phyloP scores from a whole-genome alignment of 768 basidiomycete genomes.

The Mycena sanguinolenta region DNA sequence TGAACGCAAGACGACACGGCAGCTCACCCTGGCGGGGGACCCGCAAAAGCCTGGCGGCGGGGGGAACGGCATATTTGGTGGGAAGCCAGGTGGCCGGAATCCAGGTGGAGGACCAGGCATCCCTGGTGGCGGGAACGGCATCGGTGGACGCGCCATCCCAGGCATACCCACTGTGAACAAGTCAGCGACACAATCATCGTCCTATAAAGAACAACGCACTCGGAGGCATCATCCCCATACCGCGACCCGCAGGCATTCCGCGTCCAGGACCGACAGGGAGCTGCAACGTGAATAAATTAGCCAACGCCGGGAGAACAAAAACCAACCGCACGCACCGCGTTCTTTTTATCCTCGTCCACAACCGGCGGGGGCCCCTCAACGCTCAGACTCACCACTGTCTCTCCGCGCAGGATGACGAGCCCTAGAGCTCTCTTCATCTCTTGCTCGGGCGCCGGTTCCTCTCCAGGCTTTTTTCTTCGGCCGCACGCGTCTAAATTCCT shows the following conservation, averaged over 20 bases:
- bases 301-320: constrained; percentile 21
- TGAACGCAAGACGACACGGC: neutral
- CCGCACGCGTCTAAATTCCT: constrained; percentile 94
- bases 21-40: constrained; percentile 87
- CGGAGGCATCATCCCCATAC: constrained; percentile 95
- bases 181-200: constrained; percentile 33
- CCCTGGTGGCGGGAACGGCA: constrained; percentile 76
- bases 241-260: constrained; percentile 96
- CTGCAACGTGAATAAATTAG: constrained; percentile 52
- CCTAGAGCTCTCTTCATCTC: constrained; percentile 97
- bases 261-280: constrained; percentile 91
- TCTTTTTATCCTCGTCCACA: constrained; percentile 91
- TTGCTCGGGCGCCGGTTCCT: constrained; percentile 83
- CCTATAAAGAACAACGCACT: constrained; percentile 60
- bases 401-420: constrained; percentile 96
- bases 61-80: constrained; percentile 83
- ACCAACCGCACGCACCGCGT: constrained; percentile 64
- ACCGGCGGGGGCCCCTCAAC: constrained; percentile 97
- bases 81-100: constrained; percentile 88
- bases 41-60: constrained; percentile 86
- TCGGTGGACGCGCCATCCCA: constrained; percentile 75
- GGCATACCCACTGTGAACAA: constrained; percentile 67
- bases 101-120: constrained; percentile 92
- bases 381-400: constrained; percentile 93
- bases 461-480: constrained; percentile 93